Evolutionary conservation across 2,329 filamentous ascomycete species (phyloP).

Genomic region (Paecilomyces dactylethromorphus): DNA sequence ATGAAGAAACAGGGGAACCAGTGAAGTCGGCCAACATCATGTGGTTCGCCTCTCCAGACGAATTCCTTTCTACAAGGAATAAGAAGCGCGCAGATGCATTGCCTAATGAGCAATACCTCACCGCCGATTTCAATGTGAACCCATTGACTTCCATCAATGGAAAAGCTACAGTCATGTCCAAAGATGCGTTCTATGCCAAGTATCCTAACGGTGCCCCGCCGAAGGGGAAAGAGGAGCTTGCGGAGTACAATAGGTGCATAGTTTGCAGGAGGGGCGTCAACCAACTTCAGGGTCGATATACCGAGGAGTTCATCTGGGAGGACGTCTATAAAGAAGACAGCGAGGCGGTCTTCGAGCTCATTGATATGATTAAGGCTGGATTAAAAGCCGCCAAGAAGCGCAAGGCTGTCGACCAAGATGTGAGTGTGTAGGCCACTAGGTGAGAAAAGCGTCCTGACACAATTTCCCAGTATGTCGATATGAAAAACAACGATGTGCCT

Average conservation of each 20-base stretch:
- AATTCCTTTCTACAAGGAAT: conserved; percentile 75
- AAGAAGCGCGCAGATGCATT: conserved; percentile 78
- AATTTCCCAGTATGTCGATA: conserved; percentile 28
- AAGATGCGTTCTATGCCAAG: conserved; percentile 56
- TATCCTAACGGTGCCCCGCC: conserved; percentile 73
- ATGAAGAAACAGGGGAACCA: conserved; percentile 52
- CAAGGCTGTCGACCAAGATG: conserved; percentile 32
- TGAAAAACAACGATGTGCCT: conserved; percentile 26
- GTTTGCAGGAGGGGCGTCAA: conserved; percentile 86
- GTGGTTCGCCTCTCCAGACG: conserved; percentile 85
- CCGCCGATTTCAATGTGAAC: conserved; percentile 79
- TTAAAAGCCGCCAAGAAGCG: conserved; percentile 61
- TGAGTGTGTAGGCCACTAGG: conserved; percentile 13
- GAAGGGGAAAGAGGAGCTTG: conserved; percentile 51
- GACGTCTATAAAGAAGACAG: conserved; percentile 64
- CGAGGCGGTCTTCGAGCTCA: conserved; percentile 59
- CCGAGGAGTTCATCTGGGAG: conserved; percentile 88
- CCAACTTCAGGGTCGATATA: conserved; percentile 81
- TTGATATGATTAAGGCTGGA: conserved; percentile 57
- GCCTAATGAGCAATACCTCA: conserved; percentile 87
- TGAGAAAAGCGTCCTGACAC: conserved; percentile 3
- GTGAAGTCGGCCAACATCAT: conserved; percentile 78
- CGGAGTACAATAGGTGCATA: conserved; percentile 78
- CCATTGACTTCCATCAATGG: conserved; percentile 85
- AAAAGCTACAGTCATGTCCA: conserved; percentile 73